These are phyloP conservation scores for Cystobasidium ongulense DNA, from an alignment of 768 basidiomycete species.

Conservation along the genomic window DNA sequence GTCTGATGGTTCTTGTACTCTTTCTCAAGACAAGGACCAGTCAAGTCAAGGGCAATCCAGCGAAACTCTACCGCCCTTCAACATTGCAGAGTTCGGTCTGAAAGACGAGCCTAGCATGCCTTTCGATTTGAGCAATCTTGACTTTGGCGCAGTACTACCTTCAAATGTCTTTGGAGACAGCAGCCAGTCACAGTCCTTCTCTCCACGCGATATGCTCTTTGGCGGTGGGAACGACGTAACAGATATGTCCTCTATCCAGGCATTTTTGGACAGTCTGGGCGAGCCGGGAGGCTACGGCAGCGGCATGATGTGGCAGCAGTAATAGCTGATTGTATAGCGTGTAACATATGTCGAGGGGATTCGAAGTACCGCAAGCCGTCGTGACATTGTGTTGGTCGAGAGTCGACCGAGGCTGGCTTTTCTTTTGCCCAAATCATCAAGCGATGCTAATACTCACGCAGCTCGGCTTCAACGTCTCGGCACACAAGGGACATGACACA, in stretches of 20 bases:
- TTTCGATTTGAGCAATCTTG: background rate
- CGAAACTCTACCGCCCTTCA: background rate
- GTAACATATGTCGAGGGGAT: too few relatives aligned
- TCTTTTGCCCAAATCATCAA: background rate
- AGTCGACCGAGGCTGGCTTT: too few relatives aligned
- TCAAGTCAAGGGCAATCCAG: background rate
- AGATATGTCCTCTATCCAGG: background rate
- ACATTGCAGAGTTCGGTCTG: background rate
- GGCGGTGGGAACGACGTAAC: background rate
- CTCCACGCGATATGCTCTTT: background rate
- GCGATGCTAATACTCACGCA: slow-evolving; percentile 4
- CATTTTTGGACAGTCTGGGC: background rate
- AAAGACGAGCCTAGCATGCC: background rate
- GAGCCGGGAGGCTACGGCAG: background rate
- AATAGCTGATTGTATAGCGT: background rate
- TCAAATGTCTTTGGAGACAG: background rate
- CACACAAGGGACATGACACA: background rate
- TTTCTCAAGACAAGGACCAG: background rate
- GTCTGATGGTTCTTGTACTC: background rate
- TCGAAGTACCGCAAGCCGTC: too few relatives aligned
- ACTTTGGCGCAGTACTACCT: background rate
- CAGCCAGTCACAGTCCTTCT: background rate
- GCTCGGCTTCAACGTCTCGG: background rate
- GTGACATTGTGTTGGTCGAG: too few relatives aligned
- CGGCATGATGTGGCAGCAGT: background rate